Base-by-base conservation (phyloP, 1,284 basidiomycete species). In the Malassezia yamatoensis region DNA sequence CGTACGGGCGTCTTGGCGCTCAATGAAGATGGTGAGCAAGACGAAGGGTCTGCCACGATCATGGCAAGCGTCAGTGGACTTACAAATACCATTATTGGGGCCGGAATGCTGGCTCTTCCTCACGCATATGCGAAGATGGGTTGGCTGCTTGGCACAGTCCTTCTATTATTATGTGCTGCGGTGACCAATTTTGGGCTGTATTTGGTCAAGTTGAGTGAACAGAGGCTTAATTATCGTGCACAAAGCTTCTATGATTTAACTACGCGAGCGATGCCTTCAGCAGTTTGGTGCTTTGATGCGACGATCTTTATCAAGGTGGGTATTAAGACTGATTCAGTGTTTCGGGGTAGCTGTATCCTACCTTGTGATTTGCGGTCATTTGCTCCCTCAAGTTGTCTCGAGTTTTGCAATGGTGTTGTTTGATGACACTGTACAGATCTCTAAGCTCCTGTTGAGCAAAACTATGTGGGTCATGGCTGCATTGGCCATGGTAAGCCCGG, bases 381-480 rank as follows among this genome's bases (percentile, higher is more conserved):
- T 96, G 49, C 87, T 96, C 81, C 93, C 94, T 1, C 90, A 85
- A 70, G 93, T 96, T n/a, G 83, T 90, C 34, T 78, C 80, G 56
- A 86, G 88, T 11, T 79, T 96, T 50, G 86, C 63, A 35, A 55
- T 64, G 3, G 61, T 63, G 7, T 56, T 70, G 40, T 54, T 62
- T 24, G 10, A 50, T 1, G 59, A 64, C 44, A 36, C 60, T 10
- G 59, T 64, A 41, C 51, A 64, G 42, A 61, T 73, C 11, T 66
- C 70, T 1, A 37, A 21, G 1, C n/a, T 66, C 13, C 58, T 71
- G 10, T 78, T 90, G 13, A 58, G 44, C 40, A 43, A 43, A 38
- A 2, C 29, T 2, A 12, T 58, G 3, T 58, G 55, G 85, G 86
- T 41, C 83, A 84, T 63, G 96, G 93, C 91, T 83, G 98, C 32